Evolutionary conservation across 2,329 filamentous ascomycete species (phyloP), one percentile per base, ranked within the genome.

Genomic region (Laburnicola sp.): DNA sequence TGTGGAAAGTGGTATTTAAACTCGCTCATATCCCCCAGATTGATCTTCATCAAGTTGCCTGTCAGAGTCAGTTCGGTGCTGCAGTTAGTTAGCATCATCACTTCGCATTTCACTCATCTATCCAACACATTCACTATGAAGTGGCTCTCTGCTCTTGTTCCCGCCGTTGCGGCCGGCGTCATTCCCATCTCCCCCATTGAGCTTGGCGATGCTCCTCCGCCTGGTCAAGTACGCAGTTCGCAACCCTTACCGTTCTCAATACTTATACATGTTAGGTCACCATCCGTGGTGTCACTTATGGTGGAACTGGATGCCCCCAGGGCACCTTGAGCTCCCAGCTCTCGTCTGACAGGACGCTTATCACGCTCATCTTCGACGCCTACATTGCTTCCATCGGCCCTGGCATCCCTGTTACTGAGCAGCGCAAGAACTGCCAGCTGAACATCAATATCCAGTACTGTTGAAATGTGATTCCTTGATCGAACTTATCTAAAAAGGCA

Each of bases 401-500:
- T 11, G 69, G 70, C 45, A 67, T 78, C 46, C 31, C 72, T 7
- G 60, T 77, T 36, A 73, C 72, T 36, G 71, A 79, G 50, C 70
- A 72, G 60, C 76, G 79, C 64, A 78, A 78, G 73, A 81, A 81
- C 69, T 82, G 79, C 72, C 77, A 81, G 65, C 68, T 82, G 54
- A 81, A 80, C 66, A 65, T 82, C 57, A 74, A 79, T 66, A 70
- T 82, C 49, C 64, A 74, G 49, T 81, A 16, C 16, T 16, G 16
- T 16, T 16, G 16, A 16, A 16, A 16, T 16, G 16, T 16, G 16
- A 16, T 16, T 16, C 16, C 16, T 16, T 16, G 16, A 16, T 16
- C 16, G 16, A 16, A 16, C 16, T 16, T 16, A 16, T 16, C 16
- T 16, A 16, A 16, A 16, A 16, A 16, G 16, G 16, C 16, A 16